These are phyloP conservation scores for Stemphylium beticola DNA, from an alignment of 2,329 filamentous ascomycete genomes.

Conservation along the genomic window DNA sequence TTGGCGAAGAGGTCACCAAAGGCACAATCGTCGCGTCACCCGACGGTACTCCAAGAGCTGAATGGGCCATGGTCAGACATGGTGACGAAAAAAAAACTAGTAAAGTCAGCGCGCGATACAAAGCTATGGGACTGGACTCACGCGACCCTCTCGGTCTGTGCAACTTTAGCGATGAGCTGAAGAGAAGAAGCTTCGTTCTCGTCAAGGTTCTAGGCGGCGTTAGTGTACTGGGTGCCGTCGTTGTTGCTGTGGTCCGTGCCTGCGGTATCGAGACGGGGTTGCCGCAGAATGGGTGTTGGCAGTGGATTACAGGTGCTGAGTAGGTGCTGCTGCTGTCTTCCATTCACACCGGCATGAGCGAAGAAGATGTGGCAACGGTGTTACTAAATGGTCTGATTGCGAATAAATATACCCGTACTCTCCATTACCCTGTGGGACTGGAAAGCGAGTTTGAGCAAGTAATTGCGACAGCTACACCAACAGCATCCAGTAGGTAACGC, in stretches of 20 bases:
- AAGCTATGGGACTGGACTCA: constrained; percentile 53
- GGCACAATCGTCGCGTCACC: constrained; percentile 38
- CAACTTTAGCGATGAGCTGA: constrained; percentile 70
- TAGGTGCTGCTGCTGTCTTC: not conserved
- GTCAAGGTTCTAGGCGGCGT: constrained; percentile 77
- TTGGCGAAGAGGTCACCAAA: constrained; percentile 65
- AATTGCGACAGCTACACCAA: too few relatives aligned
- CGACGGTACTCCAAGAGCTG: constrained; percentile 34
- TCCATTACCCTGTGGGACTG: too few relatives aligned
- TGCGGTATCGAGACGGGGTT: constrained; percentile 41
- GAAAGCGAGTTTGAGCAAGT: too few relatives aligned
- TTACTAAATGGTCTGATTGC: not conserved
- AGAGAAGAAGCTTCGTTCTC: constrained; percentile 68
- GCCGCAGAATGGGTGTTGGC: constrained; percentile 37
- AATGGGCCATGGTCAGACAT: constrained; percentile 44
- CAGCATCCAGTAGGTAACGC: too few relatives aligned
- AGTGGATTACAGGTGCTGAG: constrained; percentile 24
- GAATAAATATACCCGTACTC: too few relatives aligned
- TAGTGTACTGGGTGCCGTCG: constrained; percentile 74
- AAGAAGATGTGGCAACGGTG: not conserved
- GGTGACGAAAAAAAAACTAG: constrained; percentile 33
- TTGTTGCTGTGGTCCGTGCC: constrained; percentile 55
- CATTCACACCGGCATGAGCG: too few relatives aligned
- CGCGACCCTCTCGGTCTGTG: constrained; percentile 83
- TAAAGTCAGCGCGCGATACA: constrained; percentile 34